Conservation (phyloP, 257 asterid genomes). For the Dorcoceras hygrometricum region DNA sequence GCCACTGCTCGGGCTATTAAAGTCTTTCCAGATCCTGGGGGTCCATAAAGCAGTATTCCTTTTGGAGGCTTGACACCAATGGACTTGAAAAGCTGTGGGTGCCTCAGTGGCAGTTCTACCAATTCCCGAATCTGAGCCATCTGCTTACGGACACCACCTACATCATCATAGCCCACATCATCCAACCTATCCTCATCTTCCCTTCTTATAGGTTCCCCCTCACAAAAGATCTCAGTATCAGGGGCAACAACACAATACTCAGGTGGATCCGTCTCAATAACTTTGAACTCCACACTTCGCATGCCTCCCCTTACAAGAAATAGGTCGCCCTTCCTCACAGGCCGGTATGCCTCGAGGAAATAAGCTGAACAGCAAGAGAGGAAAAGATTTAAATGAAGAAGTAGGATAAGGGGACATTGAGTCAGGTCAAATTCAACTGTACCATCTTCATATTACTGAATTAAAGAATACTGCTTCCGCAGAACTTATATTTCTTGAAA, state of each 20-base stretch:
- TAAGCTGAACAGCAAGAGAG: slow-evolving; percentile 45
- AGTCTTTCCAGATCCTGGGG: slow-evolving; percentile 94
- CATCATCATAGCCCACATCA: slow-evolving; percentile 88
- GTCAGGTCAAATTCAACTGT: neutral
- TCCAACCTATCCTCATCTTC: slow-evolving; percentile 76
- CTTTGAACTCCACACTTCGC: slow-evolving; percentile 80
- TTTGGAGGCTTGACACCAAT: slow-evolving; percentile 90
- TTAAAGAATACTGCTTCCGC: neutral
- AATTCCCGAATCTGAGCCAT: slow-evolving; percentile 90
- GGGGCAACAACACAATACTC: slow-evolving; percentile 89
- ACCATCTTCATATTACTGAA: neutral
- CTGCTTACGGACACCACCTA: slow-evolving; percentile 89
- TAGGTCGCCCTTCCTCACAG: slow-evolving; percentile 75
- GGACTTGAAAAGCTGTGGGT: slow-evolving; percentile 84
- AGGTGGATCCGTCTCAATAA: slow-evolving; percentile 69
- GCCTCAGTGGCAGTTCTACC: slow-evolving; percentile 83
- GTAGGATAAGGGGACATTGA: neutral
- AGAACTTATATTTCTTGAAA: too few relatives aligned
- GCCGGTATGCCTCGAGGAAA: slow-evolving; percentile 77
- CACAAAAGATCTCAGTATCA: slow-evolving; percentile 84
- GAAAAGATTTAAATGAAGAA: neutral
- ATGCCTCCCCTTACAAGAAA: slow-evolving; percentile 86
- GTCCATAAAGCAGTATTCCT: slow-evolving; percentile 78
- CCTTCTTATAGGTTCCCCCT: slow-evolving; percentile 74
- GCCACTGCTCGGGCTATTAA: slow-evolving; percentile 90